Conservation (phyloP, 2,329 filamentous ascomycete species). For the Parastagonospora nodorum region DNA sequence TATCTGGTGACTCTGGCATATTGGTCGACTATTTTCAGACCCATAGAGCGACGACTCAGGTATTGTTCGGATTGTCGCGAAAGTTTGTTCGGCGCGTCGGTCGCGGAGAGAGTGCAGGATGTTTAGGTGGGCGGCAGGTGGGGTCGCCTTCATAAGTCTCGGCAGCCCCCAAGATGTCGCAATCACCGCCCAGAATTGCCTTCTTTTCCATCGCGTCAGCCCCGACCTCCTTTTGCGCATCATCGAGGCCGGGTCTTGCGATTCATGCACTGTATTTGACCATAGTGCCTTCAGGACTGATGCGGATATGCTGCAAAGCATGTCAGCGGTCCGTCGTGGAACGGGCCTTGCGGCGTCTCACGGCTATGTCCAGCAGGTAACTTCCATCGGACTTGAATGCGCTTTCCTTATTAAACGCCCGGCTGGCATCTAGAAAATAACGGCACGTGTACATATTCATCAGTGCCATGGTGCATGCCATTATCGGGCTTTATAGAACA, state of each 20-base stretch:
- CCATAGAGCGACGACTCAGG: background rate
- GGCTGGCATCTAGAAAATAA: too few species aligned
- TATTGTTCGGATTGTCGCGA: conserved; percentile 7
- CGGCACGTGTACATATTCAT: too few species aligned
- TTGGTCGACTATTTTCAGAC: background rate
- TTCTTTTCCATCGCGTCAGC: background rate
- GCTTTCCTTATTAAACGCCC: too few species aligned
- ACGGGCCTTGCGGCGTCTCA: too few species aligned
- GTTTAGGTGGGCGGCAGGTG: background rate
- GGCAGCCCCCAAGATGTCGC: background rate
- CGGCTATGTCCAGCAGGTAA: too few species aligned
- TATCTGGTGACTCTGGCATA: conserved; percentile 4
- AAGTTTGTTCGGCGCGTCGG: background rate
- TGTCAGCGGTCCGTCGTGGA: too few species aligned
- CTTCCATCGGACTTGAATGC: too few species aligned
- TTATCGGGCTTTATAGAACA: too few species aligned
- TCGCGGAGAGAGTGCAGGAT: background rate
- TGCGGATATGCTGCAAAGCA: too few species aligned
- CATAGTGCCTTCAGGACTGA: too few species aligned
- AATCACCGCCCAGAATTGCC: conserved; percentile 1
- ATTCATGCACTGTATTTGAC: background rate
- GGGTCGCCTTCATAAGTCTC: conserved; percentile 3
- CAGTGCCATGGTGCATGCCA: too few species aligned
- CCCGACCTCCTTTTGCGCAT: background rate
- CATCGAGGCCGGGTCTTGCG: background rate